A percentile compares a stretch with the other conserved stretches of the same genome.
Conservation (phyloP, 352 stramenopile species). For the Thalassiosira oceanica region DNA sequence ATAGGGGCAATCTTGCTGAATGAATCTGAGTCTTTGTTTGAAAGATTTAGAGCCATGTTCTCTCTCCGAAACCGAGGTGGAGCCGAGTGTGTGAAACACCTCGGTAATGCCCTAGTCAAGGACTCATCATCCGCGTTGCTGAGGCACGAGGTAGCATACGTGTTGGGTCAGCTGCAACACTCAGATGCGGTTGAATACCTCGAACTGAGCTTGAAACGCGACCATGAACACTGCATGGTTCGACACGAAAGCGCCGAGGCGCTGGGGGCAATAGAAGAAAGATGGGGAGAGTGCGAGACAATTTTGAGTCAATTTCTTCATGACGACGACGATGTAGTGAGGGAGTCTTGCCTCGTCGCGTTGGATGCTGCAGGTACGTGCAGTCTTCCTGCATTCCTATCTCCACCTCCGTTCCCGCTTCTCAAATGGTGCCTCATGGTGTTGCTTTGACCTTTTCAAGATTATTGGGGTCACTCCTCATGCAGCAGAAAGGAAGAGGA, state of each 20-base stretch:
- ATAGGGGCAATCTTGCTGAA: slow-evolving; percentile 89
- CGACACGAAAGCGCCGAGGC: slow-evolving; percentile 96
- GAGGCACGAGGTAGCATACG: slow-evolving; percentile 97
- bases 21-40: slow-evolving; percentile 86
- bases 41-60: slow-evolving; percentile 96
- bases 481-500: neutral
- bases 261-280: slow-evolving; percentile 91
- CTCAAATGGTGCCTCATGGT: too few species aligned
- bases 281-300: slow-evolving; percentile 86
- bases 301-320: slow-evolving; percentile 84
- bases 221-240: slow-evolving; percentile 94
- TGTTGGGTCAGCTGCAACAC: slow-evolving; percentile 97
- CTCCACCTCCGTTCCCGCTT: too few species aligned
- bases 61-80: slow-evolving; percentile 94
- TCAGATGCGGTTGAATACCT: slow-evolving; percentile 88
- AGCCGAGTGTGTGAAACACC: slow-evolving; percentile 80
- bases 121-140: slow-evolving; percentile 88
- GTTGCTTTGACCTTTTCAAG: too few species aligned
- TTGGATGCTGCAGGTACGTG: slow-evolving; percentile 95
- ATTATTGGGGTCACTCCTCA: slow-evolving; percentile 91
- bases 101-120: slow-evolving; percentile 45
- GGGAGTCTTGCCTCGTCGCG: slow-evolving; percentile 94
- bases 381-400: too few species aligned
- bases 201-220: slow-evolving; percentile 86
- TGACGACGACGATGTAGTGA: slow-evolving; percentile 86